These are phyloP conservation scores for Kwoniella dejecticola DNA, from an alignment of 768 basidiomycete species.

Conservation along the genomic window DNA sequence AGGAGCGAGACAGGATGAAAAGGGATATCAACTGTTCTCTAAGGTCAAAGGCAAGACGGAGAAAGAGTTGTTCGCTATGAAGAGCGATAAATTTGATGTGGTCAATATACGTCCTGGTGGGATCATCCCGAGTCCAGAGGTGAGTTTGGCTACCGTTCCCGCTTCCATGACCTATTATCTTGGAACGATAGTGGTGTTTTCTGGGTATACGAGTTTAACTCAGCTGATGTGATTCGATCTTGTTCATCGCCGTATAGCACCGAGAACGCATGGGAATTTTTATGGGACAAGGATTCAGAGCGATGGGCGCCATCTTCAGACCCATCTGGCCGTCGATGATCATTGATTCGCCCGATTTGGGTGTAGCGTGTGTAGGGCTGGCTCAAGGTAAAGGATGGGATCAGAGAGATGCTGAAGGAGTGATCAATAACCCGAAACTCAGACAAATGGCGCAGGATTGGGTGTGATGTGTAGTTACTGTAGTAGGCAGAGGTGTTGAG, in stretches of 20 bases:
- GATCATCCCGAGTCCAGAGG: constrained; percentile 30
- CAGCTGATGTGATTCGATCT: too few species aligned
- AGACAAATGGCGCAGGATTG: constrained; percentile 17
- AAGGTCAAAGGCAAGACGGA: constrained; percentile 56
- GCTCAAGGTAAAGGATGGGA: constrained; percentile 26
- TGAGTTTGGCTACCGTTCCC: constrained; percentile 1
- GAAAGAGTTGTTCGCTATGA: constrained; percentile 16
- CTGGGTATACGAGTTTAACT: background rate
- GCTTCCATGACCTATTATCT: background rate
- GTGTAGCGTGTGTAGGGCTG: constrained; percentile 14
- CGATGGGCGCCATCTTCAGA: constrained; percentile 4
- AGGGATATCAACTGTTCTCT: constrained; percentile 53
- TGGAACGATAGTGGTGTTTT: background rate
- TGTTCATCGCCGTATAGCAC: background rate
- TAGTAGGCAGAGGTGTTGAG: too few species aligned
- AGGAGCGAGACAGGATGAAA: constrained; percentile 55
- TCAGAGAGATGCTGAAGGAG: constrained; percentile 18
- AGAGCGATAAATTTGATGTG: constrained; percentile 17
- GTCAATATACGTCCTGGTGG: constrained; percentile 34
- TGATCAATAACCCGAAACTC: constrained; percentile 24
- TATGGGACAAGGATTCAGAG: background rate
- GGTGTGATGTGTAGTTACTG: background rate
- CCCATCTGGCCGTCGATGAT: constrained; percentile 9
- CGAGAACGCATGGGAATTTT: constrained; percentile 5
- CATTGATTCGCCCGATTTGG: constrained; percentile 22